These are phyloP conservation scores for Aspergillus sp. DNA, from an alignment of 2,329 filamentous ascomycete genomes.

Conservation along the genomic window DNA sequence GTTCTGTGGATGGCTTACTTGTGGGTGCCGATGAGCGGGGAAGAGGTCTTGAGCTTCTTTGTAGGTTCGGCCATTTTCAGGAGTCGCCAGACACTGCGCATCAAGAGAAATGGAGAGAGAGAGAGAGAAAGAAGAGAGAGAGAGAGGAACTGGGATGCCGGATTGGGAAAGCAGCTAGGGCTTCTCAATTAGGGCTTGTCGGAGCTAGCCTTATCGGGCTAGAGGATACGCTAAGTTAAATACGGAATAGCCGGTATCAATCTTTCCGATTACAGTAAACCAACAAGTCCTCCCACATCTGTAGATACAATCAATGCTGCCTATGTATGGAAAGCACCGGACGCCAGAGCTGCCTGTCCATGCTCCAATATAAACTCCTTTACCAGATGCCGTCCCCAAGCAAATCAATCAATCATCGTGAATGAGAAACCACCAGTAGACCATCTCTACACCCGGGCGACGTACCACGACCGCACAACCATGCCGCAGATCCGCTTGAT, in stretches of 20 bases:
- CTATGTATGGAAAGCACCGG: constrained; percentile 8
- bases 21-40: constrained; percentile 78
- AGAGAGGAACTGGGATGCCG: too few species aligned
- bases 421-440: constrained; percentile 9
- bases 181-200: too few species aligned
- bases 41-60: constrained; percentile 75
- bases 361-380: constrained; percentile 12
- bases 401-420: constrained; percentile 3
- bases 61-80: constrained; percentile 56
- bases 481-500: constrained; percentile 62
- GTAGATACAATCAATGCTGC: not conserved
- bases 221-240: too few species aligned
- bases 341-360: constrained; percentile 15
- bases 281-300: too few species aligned
- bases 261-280: too few species aligned
- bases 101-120: constrained; percentile 9
- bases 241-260: too few species aligned
- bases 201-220: too few species aligned
- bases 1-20: constrained; percentile 40
- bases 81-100: constrained; percentile 32
- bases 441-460: constrained; percentile 25
- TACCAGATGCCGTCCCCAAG: constrained; percentile 7
- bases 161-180: too few species aligned
- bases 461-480: constrained; percentile 50
- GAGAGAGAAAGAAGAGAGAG: not conserved